A percentile compares a stretch with the other conserved stretches of the same genome.
phyloP scores from a whole-genome alignment of 1,284 basidiomycete species.

The Ceratobasidium sp. region DNA sequence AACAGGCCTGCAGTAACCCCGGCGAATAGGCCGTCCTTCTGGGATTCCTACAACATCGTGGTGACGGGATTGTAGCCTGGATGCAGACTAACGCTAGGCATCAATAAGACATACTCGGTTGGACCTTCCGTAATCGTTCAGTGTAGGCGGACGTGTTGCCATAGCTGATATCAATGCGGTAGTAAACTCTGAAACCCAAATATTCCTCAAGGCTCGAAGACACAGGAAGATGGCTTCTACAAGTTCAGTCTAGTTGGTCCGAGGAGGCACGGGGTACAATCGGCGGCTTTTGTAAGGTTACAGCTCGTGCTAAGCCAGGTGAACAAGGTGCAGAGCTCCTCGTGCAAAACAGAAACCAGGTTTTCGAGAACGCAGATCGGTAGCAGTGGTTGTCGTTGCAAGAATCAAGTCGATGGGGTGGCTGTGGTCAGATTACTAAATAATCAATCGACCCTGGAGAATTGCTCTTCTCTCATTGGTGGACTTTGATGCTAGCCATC shows the following conservation, averaged over 20 bases:
- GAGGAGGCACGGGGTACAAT: no score
- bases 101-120: constrained; percentile 31
- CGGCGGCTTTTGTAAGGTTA: no score
- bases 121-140: constrained; percentile 27
- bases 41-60: constrained; percentile 27
- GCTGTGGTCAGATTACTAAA: background rate
- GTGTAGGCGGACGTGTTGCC: constrained; percentile 16
- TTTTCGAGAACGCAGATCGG: no score
- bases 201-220: no score
- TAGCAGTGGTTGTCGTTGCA: no score
- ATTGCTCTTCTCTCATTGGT: background rate
- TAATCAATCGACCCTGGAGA: no score
- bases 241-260: no score
- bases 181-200: no score
- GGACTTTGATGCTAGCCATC: constrained; percentile 14
- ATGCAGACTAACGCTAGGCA: background rate
- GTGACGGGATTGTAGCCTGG: background rate
- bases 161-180: background rate
- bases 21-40: constrained; percentile 38
- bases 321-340: no score
- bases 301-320: no score
- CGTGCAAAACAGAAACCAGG: no score
- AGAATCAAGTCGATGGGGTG: background rate
- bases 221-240: no score
- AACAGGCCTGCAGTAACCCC: constrained; percentile 37